A percentile compares a stretch with the other conserved stretches of the same genome.
Conservation (phyloP, 306 rosid genomes). For the Oxytropis ochrocephala region DNA sequence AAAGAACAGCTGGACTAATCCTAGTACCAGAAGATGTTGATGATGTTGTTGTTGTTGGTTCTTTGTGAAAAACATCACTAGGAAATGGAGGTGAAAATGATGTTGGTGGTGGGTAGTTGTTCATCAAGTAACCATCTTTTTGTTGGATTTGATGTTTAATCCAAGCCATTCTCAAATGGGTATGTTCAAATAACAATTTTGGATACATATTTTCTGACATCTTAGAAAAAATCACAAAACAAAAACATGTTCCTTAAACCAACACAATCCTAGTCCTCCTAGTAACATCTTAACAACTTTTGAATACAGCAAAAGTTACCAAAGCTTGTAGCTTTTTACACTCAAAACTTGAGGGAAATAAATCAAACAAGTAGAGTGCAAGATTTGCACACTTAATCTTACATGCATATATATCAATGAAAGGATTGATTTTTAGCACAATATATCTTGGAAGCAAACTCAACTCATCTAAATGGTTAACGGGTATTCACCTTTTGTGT, state of each 20-base stretch:
- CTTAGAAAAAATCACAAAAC: conserved; percentile 36
- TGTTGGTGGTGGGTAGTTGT: conserved; percentile 51
- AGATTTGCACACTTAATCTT: background rate
- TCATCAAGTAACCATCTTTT: conserved; percentile 64
- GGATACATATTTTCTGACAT: conserved; percentile 36
- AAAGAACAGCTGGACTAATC: conserved; percentile 93
- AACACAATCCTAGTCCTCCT: conserved; percentile 35
- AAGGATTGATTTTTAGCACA: background rate
- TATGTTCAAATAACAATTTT: conserved; percentile 41
- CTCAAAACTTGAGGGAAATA: conserved; percentile 18
- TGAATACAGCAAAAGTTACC: conserved; percentile 11
- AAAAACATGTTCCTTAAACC: conserved; percentile 17
- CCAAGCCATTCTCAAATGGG: conserved; percentile 78
- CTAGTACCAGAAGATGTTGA: conserved; percentile 65
- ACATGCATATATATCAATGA: background rate
- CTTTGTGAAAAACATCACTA: conserved; percentile 36
- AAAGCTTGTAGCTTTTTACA: conserved; percentile 3
- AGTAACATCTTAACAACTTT: conserved; percentile 23
- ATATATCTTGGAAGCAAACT: background rate
- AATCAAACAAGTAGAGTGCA: conserved; percentile 14
- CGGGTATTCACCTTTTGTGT: conserved; percentile 24
- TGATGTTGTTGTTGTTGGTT: conserved; percentile 25
- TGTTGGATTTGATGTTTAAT: conserved; percentile 51
- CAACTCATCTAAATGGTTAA: conserved; percentile 44
- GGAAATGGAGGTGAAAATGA: conserved; percentile 41